phyloP scores from a whole-genome alignment of 257 asterid genomes.

The Rauvolfia tetraphylla region DNA sequence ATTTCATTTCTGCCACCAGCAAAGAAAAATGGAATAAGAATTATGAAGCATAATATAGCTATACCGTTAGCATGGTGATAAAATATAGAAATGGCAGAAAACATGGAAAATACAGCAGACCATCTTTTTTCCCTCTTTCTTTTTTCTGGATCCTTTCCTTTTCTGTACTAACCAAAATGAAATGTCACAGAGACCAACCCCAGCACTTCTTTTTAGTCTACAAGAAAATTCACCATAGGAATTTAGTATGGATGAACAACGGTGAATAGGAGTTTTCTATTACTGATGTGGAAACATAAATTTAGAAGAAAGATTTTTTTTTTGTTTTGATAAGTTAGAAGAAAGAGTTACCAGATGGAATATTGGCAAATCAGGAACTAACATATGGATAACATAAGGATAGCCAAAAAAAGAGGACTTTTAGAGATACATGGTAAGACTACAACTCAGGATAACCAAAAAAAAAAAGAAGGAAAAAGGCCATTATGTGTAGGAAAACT shows the following conservation, averaged over 20 bases:
- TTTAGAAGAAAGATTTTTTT: no score
- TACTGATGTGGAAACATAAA: no score
- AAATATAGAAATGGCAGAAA: background rate
- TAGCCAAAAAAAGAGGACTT: no score
- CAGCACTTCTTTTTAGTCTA: background rate
- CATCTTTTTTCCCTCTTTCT: no score
- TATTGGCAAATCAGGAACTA: background rate
- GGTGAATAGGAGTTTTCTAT: no score
- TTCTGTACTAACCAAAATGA: background rate
- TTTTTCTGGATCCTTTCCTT: background rate
- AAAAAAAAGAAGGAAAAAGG: no score
- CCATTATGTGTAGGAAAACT: no score
- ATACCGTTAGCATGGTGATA: background rate
- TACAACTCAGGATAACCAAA: background rate
- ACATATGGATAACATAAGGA: no score
- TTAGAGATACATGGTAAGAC: background rate
- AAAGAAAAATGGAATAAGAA: background rate
- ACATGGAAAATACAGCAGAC: background rate
- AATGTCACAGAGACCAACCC: background rate
- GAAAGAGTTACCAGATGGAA: no score
- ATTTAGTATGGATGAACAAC: no score
- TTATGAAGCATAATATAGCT: background rate
- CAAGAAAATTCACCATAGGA: no score
- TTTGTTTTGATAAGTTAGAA: no score
- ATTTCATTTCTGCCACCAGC: constrained; percentile 31